phyloP scores from a whole-genome alignment of 768 basidiomycete genomes.

The Chalciporus chontae region DNA sequence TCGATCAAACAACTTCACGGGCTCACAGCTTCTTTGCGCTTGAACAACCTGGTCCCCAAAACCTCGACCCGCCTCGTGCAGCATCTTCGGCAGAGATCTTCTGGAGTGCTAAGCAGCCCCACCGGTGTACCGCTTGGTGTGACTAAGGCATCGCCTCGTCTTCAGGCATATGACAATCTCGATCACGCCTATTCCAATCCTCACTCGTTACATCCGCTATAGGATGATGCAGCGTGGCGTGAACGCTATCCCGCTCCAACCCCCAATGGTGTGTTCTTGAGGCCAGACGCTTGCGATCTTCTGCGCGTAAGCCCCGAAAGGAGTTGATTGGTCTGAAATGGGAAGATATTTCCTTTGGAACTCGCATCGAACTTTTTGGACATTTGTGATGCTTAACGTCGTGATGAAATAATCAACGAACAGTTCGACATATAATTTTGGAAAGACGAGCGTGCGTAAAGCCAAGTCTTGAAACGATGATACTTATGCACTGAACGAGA shows the following conservation, averaged over 20 bases:
- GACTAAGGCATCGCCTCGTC: constrained; percentile 43
- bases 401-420: not conserved
- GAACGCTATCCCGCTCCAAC: constrained; percentile 48
- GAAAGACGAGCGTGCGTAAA: no score
- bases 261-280: constrained; percentile 53
- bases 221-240: constrained; percentile 49
- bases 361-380: no score
- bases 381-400: not conserved
- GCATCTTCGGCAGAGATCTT: constrained; percentile 50
- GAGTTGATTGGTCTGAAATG: not conserved
- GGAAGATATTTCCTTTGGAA: not conserved
- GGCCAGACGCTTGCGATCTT: constrained; percentile 46
- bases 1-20: constrained; percentile 17
- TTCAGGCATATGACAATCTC: no score
- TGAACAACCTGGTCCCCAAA: constrained; percentile 44
- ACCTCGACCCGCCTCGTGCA: constrained; percentile 45
- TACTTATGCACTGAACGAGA: constrained; percentile 79
- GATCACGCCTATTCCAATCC: no score
- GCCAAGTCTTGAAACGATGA: no score
- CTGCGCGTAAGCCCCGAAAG: constrained; percentile 9
- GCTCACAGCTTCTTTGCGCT: constrained; percentile 41
- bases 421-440: not conserved
- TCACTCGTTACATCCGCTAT: constrained; percentile 33
- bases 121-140: constrained; percentile 32
- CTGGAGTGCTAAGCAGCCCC: constrained; percentile 45